These are phyloP conservation scores for Cercospora sp. DNA, from an alignment of 2,329 filamentous ascomycete genomes.

Conservation along the genomic window DNA sequence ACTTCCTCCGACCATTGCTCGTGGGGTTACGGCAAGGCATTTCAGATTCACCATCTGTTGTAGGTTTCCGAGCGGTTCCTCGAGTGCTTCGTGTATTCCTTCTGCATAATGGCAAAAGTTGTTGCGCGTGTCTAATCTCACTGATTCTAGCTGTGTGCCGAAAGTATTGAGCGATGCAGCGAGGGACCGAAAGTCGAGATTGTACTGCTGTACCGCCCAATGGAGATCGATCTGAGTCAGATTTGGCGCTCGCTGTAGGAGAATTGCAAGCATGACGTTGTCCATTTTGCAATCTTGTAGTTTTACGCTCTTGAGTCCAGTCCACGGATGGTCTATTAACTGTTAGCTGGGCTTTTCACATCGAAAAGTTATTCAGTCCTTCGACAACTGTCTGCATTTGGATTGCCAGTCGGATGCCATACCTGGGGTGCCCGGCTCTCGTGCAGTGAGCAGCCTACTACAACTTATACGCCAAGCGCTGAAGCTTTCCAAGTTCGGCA, in stretches of 20 bases:
- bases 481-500: constrained; percentile 8
- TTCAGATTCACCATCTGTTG: constrained; percentile 1
- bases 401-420: neutral
- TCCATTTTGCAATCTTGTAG: constrained; percentile 15
- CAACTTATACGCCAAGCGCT: constrained; percentile 15
- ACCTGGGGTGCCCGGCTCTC: constrained; percentile 2
- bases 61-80: constrained; percentile 7
- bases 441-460: constrained; percentile 3
- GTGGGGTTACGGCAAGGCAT: constrained; percentile 7
- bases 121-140: constrained; percentile 14
- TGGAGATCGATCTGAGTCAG: constrained; percentile 9
- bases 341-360: neutral
- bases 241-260: constrained; percentile 15
- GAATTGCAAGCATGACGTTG: constrained; percentile 7
- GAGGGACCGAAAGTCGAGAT: constrained; percentile 11
- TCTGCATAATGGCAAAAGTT: constrained; percentile 9
- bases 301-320: constrained; percentile 6
- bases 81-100: constrained; percentile 6
- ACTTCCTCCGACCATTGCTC: constrained; percentile 7
- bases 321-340: constrained; percentile 9
- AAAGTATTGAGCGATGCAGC: constrained; percentile 12
- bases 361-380: neutral
- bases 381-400: too few relatives aligned
- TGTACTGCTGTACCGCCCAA: constrained; percentile 11
- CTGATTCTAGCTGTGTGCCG: constrained; percentile 5